These are phyloP conservation scores for Ilyonectria sp. DNA, from an alignment of 2,329 filamentous ascomycete species.

Conservation along the genomic window DNA sequence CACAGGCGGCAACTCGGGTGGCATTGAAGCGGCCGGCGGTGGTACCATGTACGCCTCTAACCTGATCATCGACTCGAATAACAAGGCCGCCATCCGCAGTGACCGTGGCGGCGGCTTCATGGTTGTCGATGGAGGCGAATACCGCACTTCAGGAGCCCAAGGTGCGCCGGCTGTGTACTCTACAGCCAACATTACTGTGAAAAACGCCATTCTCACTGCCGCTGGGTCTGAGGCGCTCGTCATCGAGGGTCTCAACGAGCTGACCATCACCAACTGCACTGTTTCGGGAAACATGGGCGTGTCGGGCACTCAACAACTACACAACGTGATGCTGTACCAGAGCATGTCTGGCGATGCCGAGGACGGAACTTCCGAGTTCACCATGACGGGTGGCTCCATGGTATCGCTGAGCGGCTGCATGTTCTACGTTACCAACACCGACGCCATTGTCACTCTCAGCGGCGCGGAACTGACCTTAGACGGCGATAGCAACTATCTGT, in stretches of 20 bases:
- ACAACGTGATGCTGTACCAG: constrained; percentile 36
- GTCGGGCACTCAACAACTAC: constrained; percentile 27
- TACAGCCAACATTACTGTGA: constrained; percentile 33
- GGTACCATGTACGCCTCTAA: constrained; percentile 30
- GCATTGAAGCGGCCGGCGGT: constrained; percentile 32
- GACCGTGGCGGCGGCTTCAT: constrained; percentile 30
- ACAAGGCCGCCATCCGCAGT: constrained; percentile 33
- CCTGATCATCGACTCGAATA: constrained; percentile 29
- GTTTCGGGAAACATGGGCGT: constrained; percentile 31
- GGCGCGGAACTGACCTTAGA: constrained; percentile 25
- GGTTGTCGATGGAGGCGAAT: constrained; percentile 28
- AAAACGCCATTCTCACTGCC: constrained; percentile 22
- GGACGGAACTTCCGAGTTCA: constrained; percentile 29
- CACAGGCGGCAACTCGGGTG: constrained; percentile 26
- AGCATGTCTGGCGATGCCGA: constrained; percentile 36
- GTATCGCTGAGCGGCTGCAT: constrained; percentile 32
- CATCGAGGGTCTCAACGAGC: constrained; percentile 31
- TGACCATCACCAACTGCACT: constrained; percentile 34
- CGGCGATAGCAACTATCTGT: constrained; percentile 30
- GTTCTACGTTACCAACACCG: constrained; percentile 34
- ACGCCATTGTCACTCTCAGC: constrained; percentile 22
- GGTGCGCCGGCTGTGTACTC: constrained; percentile 32
- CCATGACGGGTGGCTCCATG: constrained; percentile 31
- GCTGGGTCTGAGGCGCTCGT: constrained; percentile 25
- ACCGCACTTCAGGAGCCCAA: constrained; percentile 25